Conservation (phyloP, 202 grass and related monocot genomes). For the Schoenoplectus tabernaemontani region DNA sequence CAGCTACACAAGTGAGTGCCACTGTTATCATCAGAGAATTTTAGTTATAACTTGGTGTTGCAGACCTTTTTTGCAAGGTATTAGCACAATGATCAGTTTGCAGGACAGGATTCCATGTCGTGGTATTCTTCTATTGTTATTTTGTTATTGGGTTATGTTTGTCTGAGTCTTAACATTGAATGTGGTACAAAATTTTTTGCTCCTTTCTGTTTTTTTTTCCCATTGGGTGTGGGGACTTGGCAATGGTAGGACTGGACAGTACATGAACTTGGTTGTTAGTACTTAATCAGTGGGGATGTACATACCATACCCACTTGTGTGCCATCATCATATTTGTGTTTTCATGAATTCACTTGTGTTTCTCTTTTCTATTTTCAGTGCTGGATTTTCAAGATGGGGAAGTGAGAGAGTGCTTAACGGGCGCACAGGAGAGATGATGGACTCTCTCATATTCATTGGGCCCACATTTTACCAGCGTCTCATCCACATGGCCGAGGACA, state of each 20-base stretch:
- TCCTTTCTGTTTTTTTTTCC: not conserved
- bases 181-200: not conserved
- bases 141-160: not conserved
- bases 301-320: not conserved
- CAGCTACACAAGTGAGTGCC: slow-evolving; percentile 85
- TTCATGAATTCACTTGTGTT: not conserved
- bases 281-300: not conserved
- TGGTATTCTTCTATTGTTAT: not conserved
- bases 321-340: not conserved
- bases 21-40: not conserved
- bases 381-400: slow-evolving; percentile 70
- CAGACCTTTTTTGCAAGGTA: not conserved
- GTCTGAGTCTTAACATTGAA: not conserved
- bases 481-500: slow-evolving; percentile 86
- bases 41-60: slow-evolving; percentile 1
- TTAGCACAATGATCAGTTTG: not conserved
- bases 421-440: slow-evolving; percentile 65
- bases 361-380: slow-evolving; percentile 28
- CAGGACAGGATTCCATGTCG: not conserved
- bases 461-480: slow-evolving; percentile 87
- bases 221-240: too few species aligned
- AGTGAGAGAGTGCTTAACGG: slow-evolving; percentile 71
- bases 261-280: not conserved
- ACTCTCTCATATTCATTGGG: slow-evolving; percentile 72
- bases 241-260: not conserved